Percentiles rank a stretch among this genome's conserved stretches.
phyloP scores from a whole-genome alignment of 192 early-diverging fungal genomes.

The Irineochytrium annulatum region DNA sequence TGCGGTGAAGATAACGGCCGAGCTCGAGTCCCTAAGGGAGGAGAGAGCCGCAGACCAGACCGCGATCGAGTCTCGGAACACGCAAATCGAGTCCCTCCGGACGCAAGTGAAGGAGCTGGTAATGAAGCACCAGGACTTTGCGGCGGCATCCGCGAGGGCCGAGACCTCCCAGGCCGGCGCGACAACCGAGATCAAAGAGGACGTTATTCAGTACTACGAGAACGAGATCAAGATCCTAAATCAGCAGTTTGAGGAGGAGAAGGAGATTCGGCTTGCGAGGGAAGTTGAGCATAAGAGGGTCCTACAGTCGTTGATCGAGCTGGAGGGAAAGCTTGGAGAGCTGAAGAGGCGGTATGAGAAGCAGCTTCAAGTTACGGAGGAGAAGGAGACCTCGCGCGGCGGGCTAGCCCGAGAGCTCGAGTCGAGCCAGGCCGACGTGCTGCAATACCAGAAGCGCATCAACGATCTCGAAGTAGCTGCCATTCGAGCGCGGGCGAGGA shows the following conservation, averaged over 20 bases:
- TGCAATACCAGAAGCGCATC: not conserved
- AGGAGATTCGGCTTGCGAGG: not conserved
- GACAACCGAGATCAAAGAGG: not conserved
- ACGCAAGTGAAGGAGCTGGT: constrained; percentile 1
- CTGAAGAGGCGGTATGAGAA: constrained; percentile 1
- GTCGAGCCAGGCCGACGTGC: too few relatives aligned
- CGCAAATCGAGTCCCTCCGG: not conserved
- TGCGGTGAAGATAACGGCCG: not conserved
- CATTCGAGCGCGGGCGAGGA: not conserved
- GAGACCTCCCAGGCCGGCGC: not conserved
- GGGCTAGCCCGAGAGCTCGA: too few relatives aligned
- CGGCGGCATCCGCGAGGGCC: not conserved
- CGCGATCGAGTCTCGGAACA: not conserved
- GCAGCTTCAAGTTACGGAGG: not conserved
- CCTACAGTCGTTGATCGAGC: not conserved
- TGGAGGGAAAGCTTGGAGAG: not conserved
- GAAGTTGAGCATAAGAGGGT: not conserved
- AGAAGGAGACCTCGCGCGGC: too few relatives aligned
- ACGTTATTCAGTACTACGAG: not conserved
- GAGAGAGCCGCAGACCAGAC: not conserved
- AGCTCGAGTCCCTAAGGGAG: too few relatives aligned
- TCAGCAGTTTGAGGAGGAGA: not conserved
- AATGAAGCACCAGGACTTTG: not conserved
- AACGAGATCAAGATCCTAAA: not conserved
- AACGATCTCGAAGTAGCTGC: not conserved